phyloP scores from a whole-genome alignment of 2,329 filamentous ascomycete genomes.

The Penicillium hordei region DNA sequence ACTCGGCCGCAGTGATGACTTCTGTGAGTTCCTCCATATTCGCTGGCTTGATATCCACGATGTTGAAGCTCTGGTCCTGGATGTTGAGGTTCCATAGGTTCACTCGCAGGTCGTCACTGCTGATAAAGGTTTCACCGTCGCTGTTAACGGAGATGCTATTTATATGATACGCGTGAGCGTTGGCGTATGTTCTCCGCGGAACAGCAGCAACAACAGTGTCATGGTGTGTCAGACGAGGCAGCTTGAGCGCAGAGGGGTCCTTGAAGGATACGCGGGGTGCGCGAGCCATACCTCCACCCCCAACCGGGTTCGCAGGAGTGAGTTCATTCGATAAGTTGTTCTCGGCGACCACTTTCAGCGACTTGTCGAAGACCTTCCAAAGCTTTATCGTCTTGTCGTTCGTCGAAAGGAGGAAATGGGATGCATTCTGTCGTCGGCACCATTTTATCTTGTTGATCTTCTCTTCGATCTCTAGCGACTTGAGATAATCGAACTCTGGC shows the following conservation, averaged over 20 bases:
- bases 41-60: conserved; percentile 98
- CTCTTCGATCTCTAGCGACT: conserved; percentile 98
- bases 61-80: conserved; percentile 99
- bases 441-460: conserved; percentile 99
- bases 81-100: conserved; percentile 99
- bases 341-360: conserved; percentile 95
- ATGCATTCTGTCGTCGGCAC: conserved; percentile 97
- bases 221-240: conserved; percentile 94
- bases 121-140: conserved; percentile 98
- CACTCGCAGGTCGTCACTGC: conserved; percentile 94
- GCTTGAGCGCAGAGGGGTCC: conserved; percentile 78
- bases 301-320: conserved; percentile 70
- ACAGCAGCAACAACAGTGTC: conserved; percentile 97
- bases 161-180: conserved; percentile 98
- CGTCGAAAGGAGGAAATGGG: conserved; percentile 95
- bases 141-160: conserved; percentile 99
- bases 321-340: conserved; percentile 96
- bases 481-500: conserved; percentile 98
- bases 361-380: conserved; percentile 99
- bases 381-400: conserved; percentile 99
- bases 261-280: conserved; percentile 73
- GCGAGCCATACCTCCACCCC: conserved; percentile 75
- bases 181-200: conserved; percentile 92
- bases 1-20: conserved; percentile 97
- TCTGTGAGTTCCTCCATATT: conserved; percentile 99